phyloP scores from a whole-genome alignment of 331 rosid genomes.

The Malus hybrid region DNA sequence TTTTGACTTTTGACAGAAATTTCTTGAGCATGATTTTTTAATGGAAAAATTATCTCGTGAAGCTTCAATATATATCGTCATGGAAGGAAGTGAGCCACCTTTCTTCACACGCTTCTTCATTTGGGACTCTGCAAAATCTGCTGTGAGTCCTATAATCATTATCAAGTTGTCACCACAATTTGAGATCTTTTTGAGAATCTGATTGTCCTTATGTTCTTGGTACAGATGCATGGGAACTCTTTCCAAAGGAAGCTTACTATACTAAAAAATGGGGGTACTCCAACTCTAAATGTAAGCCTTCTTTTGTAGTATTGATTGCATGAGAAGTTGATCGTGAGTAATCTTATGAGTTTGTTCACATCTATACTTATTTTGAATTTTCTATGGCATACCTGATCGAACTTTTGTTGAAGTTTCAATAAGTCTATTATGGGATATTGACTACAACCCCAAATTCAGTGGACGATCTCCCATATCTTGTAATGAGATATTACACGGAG shows the following conservation, averaged over 20 bases:
- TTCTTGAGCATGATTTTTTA: constrained; percentile 79
- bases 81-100: constrained; percentile 94
- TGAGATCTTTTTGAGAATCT: constrained; percentile 11
- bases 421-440: neutral
- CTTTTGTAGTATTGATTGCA: constrained; percentile 15
- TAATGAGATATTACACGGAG: neutral
- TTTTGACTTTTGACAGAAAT: constrained; percentile 52
- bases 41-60: constrained; percentile 57
- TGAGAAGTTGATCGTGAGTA: constrained; percentile 3
- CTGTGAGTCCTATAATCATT: constrained; percentile 39
- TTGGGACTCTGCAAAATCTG: constrained; percentile 85
- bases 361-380: neutral
- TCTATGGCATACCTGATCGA: neutral
- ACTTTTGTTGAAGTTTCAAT: neutral
- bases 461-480: neutral
- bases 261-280: constrained; percentile 63
- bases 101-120: constrained; percentile 95
- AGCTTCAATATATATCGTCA: constrained; percentile 67
- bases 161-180: constrained; percentile 2
- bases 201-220: constrained; percentile 10
- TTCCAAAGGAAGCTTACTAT: constrained; percentile 86
- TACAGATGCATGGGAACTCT: constrained; percentile 93
- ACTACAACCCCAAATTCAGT: neutral
- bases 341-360: neutral
- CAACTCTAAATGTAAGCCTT: constrained; percentile 53